Conservation (phyloP, 306 rosid species). For the Lathyrus aphaca region DNA sequence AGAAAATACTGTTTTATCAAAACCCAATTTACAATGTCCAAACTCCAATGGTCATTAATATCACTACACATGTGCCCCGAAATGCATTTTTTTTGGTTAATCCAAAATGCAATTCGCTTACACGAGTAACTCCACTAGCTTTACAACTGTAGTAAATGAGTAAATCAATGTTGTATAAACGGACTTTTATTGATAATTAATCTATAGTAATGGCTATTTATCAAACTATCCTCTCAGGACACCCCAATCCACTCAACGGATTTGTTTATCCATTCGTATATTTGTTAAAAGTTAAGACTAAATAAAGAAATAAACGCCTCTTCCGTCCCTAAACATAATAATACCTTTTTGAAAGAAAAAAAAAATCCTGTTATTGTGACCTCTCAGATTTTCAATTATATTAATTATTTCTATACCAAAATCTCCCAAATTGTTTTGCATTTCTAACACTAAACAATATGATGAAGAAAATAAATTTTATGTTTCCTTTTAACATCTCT, state of each 20-base stretch:
- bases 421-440: not conserved
- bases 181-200: not conserved
- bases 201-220: not conserved
- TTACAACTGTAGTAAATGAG: not conserved
- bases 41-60: constrained; percentile 14
- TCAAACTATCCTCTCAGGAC: not conserved
- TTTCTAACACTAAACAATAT: not conserved
- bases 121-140: not conserved
- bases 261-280: not conserved
- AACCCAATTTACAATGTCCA: not conserved
- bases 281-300: not conserved
- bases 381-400: not conserved
- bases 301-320: not conserved
- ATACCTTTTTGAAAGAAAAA: not conserved
- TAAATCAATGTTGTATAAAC: not conserved
- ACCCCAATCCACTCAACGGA: not conserved
- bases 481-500: too few species aligned
- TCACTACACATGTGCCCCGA: not conserved
- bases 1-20: constrained; percentile 13
- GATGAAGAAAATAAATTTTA: not conserved
- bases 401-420: not conserved
- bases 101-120: not conserved
- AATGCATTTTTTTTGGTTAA: too few species aligned
- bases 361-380: not conserved
- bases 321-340: not conserved